These are phyloP conservation scores for Thalia dealbata DNA, from an alignment of 176 grass and related monocot genomes.

Conservation along the genomic window DNA sequence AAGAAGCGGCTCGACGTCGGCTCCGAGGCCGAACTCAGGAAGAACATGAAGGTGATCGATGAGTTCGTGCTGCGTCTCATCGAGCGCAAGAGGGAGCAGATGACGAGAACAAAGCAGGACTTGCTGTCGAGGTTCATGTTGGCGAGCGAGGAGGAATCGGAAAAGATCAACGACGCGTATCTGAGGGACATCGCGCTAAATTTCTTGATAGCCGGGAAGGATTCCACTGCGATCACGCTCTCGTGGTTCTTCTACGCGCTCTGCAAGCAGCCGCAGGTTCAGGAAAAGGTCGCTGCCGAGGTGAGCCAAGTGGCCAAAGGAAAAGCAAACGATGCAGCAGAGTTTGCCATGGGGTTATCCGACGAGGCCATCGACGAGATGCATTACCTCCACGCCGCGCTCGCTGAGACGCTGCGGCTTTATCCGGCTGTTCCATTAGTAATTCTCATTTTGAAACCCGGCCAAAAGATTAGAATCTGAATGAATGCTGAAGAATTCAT, in stretches of 20 bases:
- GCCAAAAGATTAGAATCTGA: too few species aligned
- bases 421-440: constrained; percentile 54
- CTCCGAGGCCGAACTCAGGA: constrained; percentile 51
- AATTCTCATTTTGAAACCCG: too few species aligned
- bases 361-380: constrained; percentile 39
- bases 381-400: constrained; percentile 43
- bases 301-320: constrained; percentile 23
- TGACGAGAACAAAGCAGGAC: constrained; percentile 39
- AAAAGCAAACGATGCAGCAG: not conserved
- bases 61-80: constrained; percentile 59
- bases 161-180: constrained; percentile 34
- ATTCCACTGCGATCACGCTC: constrained; percentile 50
- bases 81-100: constrained; percentile 34
- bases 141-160: constrained; percentile 32
- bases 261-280: constrained; percentile 52
- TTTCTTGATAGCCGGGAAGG: constrained; percentile 66
- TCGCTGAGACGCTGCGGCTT: constrained; percentile 43
- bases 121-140: constrained; percentile 66
- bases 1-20: constrained; percentile 55
- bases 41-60: constrained; percentile 42
- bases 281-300: constrained; percentile 50
- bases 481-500: too few species aligned
- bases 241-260: constrained; percentile 75
- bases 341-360: constrained; percentile 29
- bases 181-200: constrained; percentile 64